These are phyloP conservation scores for Leccinum rimulosum DNA, from an alignment of 768 basidiomycete genomes.

Conservation along the genomic window DNA sequence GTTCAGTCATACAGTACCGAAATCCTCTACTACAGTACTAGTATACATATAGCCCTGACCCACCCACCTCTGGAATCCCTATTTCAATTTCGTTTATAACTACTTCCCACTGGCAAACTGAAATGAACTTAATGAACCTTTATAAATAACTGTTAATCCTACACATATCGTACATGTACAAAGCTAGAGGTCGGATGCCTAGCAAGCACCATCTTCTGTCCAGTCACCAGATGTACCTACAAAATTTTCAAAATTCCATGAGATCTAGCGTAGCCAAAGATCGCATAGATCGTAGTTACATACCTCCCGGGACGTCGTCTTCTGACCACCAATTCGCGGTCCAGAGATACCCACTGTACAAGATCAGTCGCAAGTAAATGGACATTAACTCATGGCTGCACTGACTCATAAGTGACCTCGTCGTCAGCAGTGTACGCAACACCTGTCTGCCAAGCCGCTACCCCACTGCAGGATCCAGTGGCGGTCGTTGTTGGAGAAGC, in stretches of 20 bases:
- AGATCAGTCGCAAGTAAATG: conserved; percentile 3
- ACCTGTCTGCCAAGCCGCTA: conserved; percentile 47
- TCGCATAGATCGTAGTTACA: neutral
- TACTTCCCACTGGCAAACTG: neutral
- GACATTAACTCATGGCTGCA: conserved; percentile 1
- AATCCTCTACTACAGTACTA: neutral
- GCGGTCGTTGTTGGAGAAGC: conserved; percentile 18
- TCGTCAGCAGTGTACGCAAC: conserved; percentile 50
- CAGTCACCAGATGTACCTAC: conserved; percentile 52
- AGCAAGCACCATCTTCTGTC: conserved; percentile 56
- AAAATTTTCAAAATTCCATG: neutral
- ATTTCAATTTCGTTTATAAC: neutral
- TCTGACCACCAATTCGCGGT: conserved; percentile 65
- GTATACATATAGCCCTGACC: neutral
- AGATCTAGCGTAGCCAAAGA: neutral
- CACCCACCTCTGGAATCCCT: neutral
- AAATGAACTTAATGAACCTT: neutral
- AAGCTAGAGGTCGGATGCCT: neutral
- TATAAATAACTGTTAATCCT: neutral
- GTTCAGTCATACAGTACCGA: neutral
- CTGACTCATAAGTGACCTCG: conserved; percentile 51
- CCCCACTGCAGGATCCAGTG: conserved; percentile 43
- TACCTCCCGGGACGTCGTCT: conserved; percentile 47
- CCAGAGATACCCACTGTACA: conserved; percentile 33
- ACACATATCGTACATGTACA: neutral